Base-by-base conservation (phyloP, 768 basidiomycete genomes). In the Hemileccinum impolitum region DNA sequence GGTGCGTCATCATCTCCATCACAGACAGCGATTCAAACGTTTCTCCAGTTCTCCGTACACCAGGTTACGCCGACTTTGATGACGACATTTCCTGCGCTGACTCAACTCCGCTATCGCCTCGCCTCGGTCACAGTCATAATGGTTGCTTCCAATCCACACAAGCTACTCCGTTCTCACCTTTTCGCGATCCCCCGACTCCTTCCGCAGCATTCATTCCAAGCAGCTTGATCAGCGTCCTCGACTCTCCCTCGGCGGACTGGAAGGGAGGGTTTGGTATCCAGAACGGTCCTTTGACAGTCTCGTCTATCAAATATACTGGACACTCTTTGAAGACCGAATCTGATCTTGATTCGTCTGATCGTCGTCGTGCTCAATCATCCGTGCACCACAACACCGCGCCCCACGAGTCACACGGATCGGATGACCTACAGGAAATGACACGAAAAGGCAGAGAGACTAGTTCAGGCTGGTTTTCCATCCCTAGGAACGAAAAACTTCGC, bases 201-300 rank as follows among this genome's bases (percentile, higher is more conserved):
- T 75, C 77, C 21, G 68, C 76, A 42, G 75, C 76, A 10, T 67
- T 81, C 48, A 79, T 86, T 48, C 79, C 84, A 30, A 74, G 75
- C 40, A 74, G 76, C 58, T 68, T 84, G 25, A 77, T 67, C 48
- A 69, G 59, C 23, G 56, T 69, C 15, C 59, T 82, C 53, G 69
- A 75, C 44, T 79, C 82, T 19, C 67, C 84, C 23, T 79, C 81
- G 45, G 75, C 75, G 42, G 78, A 80, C 52, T 82, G 81, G 77
- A 75, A 75, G 38, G 64, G 50, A 41, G 45, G 48, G 15, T 37
- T 54, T 18, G 45, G 51, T 18, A 39, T 42, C 32, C 45, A 63
- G 30, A 59, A 42, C n/a, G 56, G 55, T 21, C 13, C 52, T 3
- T 60, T 74, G 49, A 67, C 65, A 25, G 61, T 68, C 13, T 80